phyloP scores from a whole-genome alignment of 163 green algal species.

The Botryococcus braunii region DNA sequence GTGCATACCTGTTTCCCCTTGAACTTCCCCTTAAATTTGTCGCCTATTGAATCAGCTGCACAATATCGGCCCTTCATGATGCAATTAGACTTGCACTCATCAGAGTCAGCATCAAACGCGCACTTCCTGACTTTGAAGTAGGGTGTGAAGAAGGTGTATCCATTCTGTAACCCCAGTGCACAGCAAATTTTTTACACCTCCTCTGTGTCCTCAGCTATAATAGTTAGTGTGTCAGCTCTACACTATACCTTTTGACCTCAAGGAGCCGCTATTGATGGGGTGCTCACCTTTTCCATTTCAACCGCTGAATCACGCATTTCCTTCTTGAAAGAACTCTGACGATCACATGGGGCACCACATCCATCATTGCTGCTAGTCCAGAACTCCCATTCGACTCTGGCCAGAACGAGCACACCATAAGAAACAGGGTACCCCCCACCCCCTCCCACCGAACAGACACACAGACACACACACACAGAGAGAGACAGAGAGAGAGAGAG shows the following conservation, averaged over 20 bases:
- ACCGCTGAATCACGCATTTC: constrained; percentile 22
- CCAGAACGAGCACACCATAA: too few species aligned
- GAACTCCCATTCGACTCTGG: constrained; percentile 80
- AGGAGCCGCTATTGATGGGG: too few species aligned
- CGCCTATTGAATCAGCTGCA: constrained; percentile 20
- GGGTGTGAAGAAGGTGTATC: constrained; percentile 53
- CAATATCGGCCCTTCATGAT: constrained; percentile 39
- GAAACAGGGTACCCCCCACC: too few species aligned
- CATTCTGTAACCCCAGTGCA: too few species aligned
- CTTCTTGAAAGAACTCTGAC: constrained; percentile 56
- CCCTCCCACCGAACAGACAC: too few species aligned
- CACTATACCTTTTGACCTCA: too few species aligned
- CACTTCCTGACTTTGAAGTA: constrained; percentile 75
- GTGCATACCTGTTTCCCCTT: constrained; percentile 38
- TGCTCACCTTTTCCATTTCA: constrained; percentile 22
- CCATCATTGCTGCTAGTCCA: constrained; percentile 78
- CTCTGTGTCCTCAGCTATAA: too few species aligned
- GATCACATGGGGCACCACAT: constrained; percentile 67
- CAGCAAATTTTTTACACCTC: too few species aligned
- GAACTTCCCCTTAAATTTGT: constrained; percentile 14
- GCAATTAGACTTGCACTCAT: constrained; percentile 27
- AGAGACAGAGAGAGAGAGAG: too few species aligned
- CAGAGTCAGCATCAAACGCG: constrained; percentile 2
- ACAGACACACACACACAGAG: too few species aligned
- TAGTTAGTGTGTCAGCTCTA: too few species aligned